Evolutionary conservation across 2,329 filamentous ascomycete species (phyloP).

Genomic region (Aspergillus sp.): DNA sequence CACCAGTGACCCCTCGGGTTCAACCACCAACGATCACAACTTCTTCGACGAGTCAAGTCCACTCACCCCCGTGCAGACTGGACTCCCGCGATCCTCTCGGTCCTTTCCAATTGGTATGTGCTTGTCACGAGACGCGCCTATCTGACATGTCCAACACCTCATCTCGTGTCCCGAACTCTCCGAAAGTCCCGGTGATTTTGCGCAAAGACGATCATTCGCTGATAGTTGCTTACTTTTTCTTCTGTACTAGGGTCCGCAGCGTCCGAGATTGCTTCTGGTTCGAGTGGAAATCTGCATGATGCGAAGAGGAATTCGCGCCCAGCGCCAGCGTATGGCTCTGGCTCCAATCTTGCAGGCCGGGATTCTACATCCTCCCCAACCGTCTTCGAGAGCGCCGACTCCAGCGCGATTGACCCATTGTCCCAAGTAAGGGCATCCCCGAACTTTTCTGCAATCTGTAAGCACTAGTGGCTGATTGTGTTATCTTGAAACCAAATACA

Average conservation of each 20-base stretch:
- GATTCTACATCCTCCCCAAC: slow-evolving; percentile 27
- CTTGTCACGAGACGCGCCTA: background rate
- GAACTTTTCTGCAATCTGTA: slow-evolving; percentile 1
- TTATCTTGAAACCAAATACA: slow-evolving; percentile 27
- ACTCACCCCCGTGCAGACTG: slow-evolving; percentile 8
- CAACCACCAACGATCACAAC: slow-evolving; percentile 17
- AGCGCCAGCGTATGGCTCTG: slow-evolving; percentile 17
- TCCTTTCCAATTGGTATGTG: slow-evolving; percentile 30
- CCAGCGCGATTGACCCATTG: slow-evolving; percentile 62
- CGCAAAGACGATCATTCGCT: slow-evolving; percentile 8
- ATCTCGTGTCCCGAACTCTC: background rate
- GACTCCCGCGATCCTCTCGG: slow-evolving; percentile 20
- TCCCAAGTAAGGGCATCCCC: slow-evolving; percentile 55
- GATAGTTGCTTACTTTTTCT: slow-evolving; percentile 9
- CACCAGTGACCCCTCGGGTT: slow-evolving; percentile 23
- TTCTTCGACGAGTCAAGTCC: slow-evolving; percentile 13
- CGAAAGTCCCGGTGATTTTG: slow-evolving; percentile 10
- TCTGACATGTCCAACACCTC: slow-evolving; percentile 9
- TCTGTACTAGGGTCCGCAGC: slow-evolving; percentile 23
- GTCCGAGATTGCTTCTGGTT: slow-evolving; percentile 33
- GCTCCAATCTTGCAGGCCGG: slow-evolving; percentile 17
- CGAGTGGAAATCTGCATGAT: slow-evolving; percentile 30
- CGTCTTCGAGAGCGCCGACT: slow-evolving; percentile 31
- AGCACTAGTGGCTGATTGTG: slow-evolving; percentile 12
- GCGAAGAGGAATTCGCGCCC: slow-evolving; percentile 24